Evolutionary conservation across 768 basidiomycete species (phyloP).

Genomic region (Ramaria sp.): DNA sequence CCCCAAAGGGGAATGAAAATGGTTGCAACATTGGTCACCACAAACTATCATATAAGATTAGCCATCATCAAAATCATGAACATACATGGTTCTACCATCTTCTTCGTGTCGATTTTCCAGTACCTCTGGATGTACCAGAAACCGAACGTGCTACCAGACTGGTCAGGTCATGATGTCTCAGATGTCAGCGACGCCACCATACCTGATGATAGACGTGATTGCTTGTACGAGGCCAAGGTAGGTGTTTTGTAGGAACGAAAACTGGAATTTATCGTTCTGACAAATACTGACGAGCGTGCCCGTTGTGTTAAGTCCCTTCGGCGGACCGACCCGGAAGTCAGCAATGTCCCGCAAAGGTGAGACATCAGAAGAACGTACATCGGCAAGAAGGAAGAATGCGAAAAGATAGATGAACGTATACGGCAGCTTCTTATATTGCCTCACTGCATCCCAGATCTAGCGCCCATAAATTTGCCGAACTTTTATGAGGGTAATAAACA

Average conservation of each 20-base stretch:
- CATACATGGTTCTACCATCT: conserved; percentile 41
- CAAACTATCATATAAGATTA: conserved; percentile 35
- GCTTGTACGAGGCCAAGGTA: conserved; percentile 72
- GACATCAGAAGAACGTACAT: conserved; percentile 49
- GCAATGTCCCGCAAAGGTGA: conserved; percentile 10
- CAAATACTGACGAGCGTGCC: conserved; percentile 65
- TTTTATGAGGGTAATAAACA: background rate
- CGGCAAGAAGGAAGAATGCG: conserved; percentile 68
- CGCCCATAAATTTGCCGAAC: background rate
- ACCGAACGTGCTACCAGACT: conserved; percentile 42
- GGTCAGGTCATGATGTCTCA: background rate
- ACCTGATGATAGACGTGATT: conserved; percentile 48
- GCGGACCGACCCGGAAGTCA: background rate
- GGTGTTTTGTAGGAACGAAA: conserved; percentile 74
- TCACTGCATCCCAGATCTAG: conserved; percentile 68
- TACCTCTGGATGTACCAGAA: conserved; percentile 80
- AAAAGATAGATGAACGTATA: conserved; percentile 76
- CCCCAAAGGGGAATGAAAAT: conserved; percentile 79
- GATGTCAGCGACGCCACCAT: background rate
- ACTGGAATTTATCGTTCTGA: conserved; percentile 71
- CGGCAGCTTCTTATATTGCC: conserved; percentile 68
- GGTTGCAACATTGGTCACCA: conserved; percentile 66
- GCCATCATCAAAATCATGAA: background rate
- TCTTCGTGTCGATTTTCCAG: conserved; percentile 73
- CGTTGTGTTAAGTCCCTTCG: conserved; percentile 71